phyloP scores from a whole-genome alignment of 805 yeast genomes.

The Candida boidinii region DNA sequence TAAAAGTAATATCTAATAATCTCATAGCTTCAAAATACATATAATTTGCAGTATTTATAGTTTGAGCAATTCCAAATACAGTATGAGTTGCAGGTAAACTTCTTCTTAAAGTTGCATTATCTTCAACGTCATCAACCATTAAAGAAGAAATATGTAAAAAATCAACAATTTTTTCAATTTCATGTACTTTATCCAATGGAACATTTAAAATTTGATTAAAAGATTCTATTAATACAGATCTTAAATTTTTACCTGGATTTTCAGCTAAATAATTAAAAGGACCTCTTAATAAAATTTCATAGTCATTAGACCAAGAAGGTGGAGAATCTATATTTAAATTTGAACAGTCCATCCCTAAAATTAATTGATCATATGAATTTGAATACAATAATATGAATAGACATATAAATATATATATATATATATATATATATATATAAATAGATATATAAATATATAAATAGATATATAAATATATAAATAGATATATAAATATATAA shows the following conservation, averaged over 20 bases:
- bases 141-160: constrained; percentile 59
- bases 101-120: constrained; percentile 58
- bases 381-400: no score
- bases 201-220: constrained; percentile 46
- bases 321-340: no score
- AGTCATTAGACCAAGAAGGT: constrained; percentile 5
- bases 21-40: constrained; percentile 69
- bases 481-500: no score
- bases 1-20: constrained; percentile 26
- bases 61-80: constrained; percentile 67
- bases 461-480: no score
- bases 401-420: no score
- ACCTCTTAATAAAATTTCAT: constrained; percentile 22
- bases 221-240: constrained; percentile 38
- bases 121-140: constrained; percentile 85
- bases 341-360: no score
- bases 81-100: constrained; percentile 77
- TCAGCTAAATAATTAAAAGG: constrained; percentile 45
- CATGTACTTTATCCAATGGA: constrained; percentile 26
- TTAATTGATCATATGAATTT: no score
- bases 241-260: constrained; percentile 49
- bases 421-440: no score
- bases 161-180: constrained; percentile 42
- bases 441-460: no score
- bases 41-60: constrained; percentile 76